phyloP scores from a whole-genome alignment of 2,329 filamentous ascomycete genomes.

The Alternaria longipes region DNA sequence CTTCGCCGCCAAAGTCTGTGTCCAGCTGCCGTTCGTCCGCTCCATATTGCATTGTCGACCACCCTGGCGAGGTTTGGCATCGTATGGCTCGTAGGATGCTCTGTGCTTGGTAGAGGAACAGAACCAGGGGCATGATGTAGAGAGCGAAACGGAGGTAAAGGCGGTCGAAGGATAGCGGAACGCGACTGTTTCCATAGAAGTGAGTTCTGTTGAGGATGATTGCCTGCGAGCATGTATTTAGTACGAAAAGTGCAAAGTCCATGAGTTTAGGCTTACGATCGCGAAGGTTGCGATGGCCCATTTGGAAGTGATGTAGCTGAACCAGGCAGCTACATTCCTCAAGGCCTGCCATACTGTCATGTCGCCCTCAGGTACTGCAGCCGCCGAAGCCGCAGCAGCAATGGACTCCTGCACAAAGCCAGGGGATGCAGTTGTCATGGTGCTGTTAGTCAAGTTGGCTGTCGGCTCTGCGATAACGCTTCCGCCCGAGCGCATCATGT shows the following conservation, averaged over 20 bases:
- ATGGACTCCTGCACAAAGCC: conserved; percentile 56
- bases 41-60: conserved; percentile 58
- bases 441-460: conserved; percentile 54
- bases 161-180: conserved; percentile 80
- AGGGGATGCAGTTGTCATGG: conserved; percentile 45
- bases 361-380: conserved; percentile 39
- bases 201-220: conserved; percentile 89
- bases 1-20: conserved; percentile 65
- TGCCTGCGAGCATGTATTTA: conserved; percentile 60
- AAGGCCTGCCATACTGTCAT: conserved; percentile 60
- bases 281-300: conserved; percentile 91
- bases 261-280: conserved; percentile 62
- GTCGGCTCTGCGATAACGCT: conserved; percentile 69
- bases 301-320: conserved; percentile 72
- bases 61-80: conserved; percentile 76
- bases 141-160: conserved; percentile 56
- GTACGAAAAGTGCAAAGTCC: background rate
- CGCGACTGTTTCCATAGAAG: conserved; percentile 89
- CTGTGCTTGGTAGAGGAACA: conserved; percentile 67
- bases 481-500: conserved; percentile 65
- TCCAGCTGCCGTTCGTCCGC: conserved; percentile 53
- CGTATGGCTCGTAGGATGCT: conserved; percentile 83
- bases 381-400: conserved; percentile 53
- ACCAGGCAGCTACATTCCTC: conserved; percentile 82
- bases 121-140: conserved; percentile 43